Conservation (phyloP, 1,284 basidiomycete genomes). For the Ceratobasidium sp. region DNA sequence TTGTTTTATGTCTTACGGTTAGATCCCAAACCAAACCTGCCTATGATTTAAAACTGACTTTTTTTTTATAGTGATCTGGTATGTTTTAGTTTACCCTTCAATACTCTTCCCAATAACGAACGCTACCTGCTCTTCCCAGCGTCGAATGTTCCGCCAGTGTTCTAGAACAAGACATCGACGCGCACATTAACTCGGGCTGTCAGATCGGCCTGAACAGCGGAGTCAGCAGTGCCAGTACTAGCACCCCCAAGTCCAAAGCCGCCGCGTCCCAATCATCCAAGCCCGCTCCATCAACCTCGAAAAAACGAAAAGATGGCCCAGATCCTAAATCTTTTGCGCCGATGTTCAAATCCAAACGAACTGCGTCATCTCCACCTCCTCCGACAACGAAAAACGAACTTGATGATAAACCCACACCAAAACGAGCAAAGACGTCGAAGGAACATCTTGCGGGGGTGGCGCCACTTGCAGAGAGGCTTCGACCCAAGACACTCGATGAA, state of each 20-base stretch:
- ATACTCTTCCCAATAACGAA: background rate
- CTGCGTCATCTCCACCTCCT: conserved; percentile 47
- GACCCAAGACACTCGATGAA: conserved; percentile 68
- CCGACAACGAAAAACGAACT: conserved; percentile 49
- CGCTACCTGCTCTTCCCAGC: conserved; percentile 48
- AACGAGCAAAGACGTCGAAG: conserved; percentile 42
- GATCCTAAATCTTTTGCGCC: too few species aligned
- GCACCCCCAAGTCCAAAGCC: conserved; percentile 47
- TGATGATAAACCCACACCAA: conserved; percentile 50
- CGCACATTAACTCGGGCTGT: conserved; percentile 62
- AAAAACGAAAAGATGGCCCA: conserved; percentile 41
- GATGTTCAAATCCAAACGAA: conserved; percentile 46
- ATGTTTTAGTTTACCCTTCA: background rate
- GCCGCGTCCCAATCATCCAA: conserved; percentile 42
- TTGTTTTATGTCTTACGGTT: conserved; percentile 28
- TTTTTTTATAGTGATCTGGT: conserved; percentile 33
- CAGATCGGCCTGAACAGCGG: conserved; percentile 9
- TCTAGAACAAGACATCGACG: conserved; percentile 59
- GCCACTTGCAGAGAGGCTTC: conserved; percentile 73
- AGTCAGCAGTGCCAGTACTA: conserved; percentile 7
- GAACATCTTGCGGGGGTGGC: conserved; percentile 50
- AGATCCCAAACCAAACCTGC: background rate
- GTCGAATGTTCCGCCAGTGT: conserved; percentile 61
- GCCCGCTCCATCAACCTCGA: conserved; percentile 27
- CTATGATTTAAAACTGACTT: background rate